Evolutionary conservation across 257 asterid species (phyloP).

Genomic region (Solanum boliviense): DNA sequence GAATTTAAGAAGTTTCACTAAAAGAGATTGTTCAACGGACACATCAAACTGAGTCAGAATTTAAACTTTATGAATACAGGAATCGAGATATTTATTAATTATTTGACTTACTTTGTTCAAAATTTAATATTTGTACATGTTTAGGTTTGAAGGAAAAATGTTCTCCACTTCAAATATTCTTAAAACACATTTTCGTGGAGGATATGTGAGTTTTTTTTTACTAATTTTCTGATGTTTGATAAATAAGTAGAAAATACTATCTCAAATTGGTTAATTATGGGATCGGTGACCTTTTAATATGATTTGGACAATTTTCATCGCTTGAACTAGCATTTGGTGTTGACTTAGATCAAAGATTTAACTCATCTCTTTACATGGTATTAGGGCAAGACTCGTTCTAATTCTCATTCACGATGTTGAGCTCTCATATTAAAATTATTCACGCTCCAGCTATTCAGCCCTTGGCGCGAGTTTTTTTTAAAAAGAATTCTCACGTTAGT

Average conservation of each 20-base stretch:
- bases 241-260: not conserved
- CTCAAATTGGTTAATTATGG: not conserved
- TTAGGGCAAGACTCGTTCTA: not conserved
- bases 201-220: too few species aligned
- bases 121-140: too few species aligned
- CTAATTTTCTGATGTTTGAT: not conserved
- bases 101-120: too few species aligned
- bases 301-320: too few species aligned
- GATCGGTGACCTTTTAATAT: too few species aligned
- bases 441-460: not conserved
- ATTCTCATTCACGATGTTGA: not conserved
- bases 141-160: not conserved
- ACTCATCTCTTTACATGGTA: not conserved
- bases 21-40: not conserved
- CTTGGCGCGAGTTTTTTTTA: not conserved
- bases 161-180: not conserved
- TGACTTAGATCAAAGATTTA: not conserved
- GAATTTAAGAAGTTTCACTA: not conserved
- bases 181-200: too few species aligned
- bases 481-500: not conserved
- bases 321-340: too few species aligned
- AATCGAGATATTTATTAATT: too few species aligned
- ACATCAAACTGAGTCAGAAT: rapidly evolving
- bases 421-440: not conserved
- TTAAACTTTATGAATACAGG: rapidly evolving